Base-by-base conservation (phyloP, 2,329 filamentous ascomycete genomes). In the Phialophora chinensis region DNA sequence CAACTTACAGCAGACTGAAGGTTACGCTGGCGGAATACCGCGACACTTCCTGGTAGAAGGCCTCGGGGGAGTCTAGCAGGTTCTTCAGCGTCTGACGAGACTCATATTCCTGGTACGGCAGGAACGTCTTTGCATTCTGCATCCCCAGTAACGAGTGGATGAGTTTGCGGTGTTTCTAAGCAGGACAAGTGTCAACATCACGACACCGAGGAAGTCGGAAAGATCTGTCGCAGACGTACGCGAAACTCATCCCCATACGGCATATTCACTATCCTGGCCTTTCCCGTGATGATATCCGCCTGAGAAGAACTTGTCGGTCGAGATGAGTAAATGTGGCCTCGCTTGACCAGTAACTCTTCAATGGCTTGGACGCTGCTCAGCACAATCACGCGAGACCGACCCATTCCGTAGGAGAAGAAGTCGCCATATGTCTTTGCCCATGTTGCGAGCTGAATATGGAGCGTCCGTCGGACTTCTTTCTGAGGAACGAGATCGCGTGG, bases 281-380 rank as follows among this genome's bases (percentile, higher is more conserved):
- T 47, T 23, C 42, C 50, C 10, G 60, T 62, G 52, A 62, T 62
- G 23, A 62, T 55, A 17, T 44, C 33, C 38, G 60, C 60, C 33
- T 62, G 60, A 50, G 35, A 31, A 2, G 60, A 56, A 49, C 44
- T 52, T 10, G 35, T 56, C 23, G 60, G 60, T 20, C 60, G 33
- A 14, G 60, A 62, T 17, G 47, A 54, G 29, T 56, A 62, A 8
- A 55, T 56, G 33, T 62, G 50, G 23, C 50, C 50, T 29, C 35
- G 35, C 29, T 62, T 62, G 31, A 62, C 38, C 50, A 62, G 31
- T 2, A 56, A 33, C 27, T 62, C 60, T 42, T 62, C 38, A 17
- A 62, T 57, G 25, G 60, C 60, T 57, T 62, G 44, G 11, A 49
- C 35, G 25, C 60, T 62, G 47, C 60, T 56, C 31, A 62, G 60